phyloP scores from a whole-genome alignment of 805 yeast species.

The Saccharomyces kudriavzevii region DNA sequence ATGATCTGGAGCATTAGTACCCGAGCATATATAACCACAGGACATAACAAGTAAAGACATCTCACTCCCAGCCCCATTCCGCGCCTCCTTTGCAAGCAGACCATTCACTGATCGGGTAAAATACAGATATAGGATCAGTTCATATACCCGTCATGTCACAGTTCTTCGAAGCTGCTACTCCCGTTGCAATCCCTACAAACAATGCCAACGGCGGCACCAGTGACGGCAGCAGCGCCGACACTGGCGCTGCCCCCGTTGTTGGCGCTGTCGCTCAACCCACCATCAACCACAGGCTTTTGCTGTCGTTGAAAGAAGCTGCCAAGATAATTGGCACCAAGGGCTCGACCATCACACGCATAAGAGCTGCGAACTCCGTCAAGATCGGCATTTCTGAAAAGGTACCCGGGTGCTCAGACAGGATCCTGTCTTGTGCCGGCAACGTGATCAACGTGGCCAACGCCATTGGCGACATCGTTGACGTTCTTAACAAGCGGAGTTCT shows the following conservation, averaged over 20 bases:
- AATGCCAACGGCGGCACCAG: not conserved
- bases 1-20: not conserved
- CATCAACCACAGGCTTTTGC: constrained; percentile 40
- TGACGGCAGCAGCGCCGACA: constrained; percentile 1
- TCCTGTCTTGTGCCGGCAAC: constrained; percentile 69
- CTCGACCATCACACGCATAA: constrained; percentile 60
- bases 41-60: not conserved
- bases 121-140: not conserved
- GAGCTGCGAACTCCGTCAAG: constrained; percentile 68
- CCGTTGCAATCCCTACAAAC: not conserved
- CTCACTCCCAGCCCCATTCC: not conserved
- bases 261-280: constrained; percentile 6
- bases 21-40: not conserved
- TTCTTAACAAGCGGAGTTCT: constrained; percentile 9
- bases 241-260: not conserved
- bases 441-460: constrained; percentile 64
- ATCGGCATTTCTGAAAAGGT: constrained; percentile 81
- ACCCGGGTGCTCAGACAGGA: constrained; percentile 75
- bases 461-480: constrained; percentile 58
- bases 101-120: not conserved
- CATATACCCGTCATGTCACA: not conserved
- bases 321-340: constrained; percentile 85
- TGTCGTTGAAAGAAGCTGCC: constrained; percentile 82
- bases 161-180: constrained; percentile 1
- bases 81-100: not conserved